Evolutionary conservation across 768 basidiomycete species (phyloP), one percentile per base, ranked within the genome.

Genomic region (Boletus fagicola): DNA sequence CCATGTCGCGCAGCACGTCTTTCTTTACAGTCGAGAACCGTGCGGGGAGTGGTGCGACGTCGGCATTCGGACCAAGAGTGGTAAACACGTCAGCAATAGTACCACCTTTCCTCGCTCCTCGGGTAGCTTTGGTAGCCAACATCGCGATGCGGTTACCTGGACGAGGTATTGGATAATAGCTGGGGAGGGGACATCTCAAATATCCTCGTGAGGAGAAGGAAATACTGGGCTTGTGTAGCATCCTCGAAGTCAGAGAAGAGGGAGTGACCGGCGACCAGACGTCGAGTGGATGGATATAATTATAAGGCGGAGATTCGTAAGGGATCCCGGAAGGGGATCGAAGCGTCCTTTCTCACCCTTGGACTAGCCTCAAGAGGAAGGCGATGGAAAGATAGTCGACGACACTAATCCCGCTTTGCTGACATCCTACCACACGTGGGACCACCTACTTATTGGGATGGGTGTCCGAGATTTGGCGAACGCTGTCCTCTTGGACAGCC

Each of bases 1-100:
- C 50, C 56, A 69, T 56, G 11, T 83, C 80, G 10, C 60, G 70
- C 71, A 80, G 81, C 0, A 90, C 57, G 28, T 71, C 67, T 57
- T 77, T 78, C 74, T 92, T 92, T 26, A 92, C 69, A 7, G 79
- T 77, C 0, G 77, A 62, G 58, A 89, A 90, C 0, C 87, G 78
- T 9, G 73, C 64, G 0, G 86, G 86, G 5, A 89, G 77, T 5
- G 68, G 69, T 1, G 68, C 68, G 5, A 69, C 69, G 1, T 72
- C 62, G 40, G 73, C 70, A 28, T 75, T 75, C 2, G 74, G 73
- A 2, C 73, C 72, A 9, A 82, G 72, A 4, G 78, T 78, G 0
- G 76, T 72, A 58, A 82, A 83, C 26, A 82, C 75, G 31, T 74
- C 72, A 22, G 77, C 76, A 40, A 84, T 81, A 22, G 75, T 70